These are phyloP conservation scores for Mortierella sp. DNA, from an alignment of 371 early-diverging fungal genomes.

Conservation along the genomic window DNA sequence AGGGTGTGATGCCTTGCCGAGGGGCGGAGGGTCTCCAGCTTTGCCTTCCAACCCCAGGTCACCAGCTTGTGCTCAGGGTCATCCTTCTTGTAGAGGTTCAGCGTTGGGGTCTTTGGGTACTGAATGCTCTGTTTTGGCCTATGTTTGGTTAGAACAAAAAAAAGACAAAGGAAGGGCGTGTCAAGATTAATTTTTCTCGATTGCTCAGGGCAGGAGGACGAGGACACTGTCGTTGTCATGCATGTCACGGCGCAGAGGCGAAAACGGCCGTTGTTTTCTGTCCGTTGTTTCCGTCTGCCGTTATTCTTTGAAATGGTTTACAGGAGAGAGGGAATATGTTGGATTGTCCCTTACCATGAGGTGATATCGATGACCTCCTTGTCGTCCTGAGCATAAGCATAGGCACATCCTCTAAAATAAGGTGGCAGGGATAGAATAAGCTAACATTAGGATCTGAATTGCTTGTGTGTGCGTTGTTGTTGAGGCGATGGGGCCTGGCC, in stretches of 20 bases:
- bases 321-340: too few species aligned
- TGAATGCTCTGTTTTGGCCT: constrained; percentile 70
- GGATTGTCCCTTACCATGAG: constrained; percentile 61
- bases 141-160: neutral
- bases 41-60: constrained; percentile 71
- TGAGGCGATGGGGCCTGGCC: neutral
- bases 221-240: neutral
- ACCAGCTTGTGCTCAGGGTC: constrained; percentile 54
- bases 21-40: constrained; percentile 64
- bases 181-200: neutral
- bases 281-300: neutral
- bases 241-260: neutral
- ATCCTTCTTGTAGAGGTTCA: constrained; percentile 59
- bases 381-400: constrained; percentile 66
- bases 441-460: neutral
- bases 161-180: neutral
- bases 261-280: neutral
- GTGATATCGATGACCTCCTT: constrained; percentile 68
- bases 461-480: too few species aligned
- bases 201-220: neutral
- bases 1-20: constrained; percentile 56
- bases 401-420: constrained; percentile 64
- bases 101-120: constrained; percentile 67
- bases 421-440: neutral
- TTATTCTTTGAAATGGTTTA: too few species aligned